Percentiles rank a stretch among this genome's conserved stretches.
Conservation (phyloP, 2,329 filamentous ascomycete species). For the Thielaviopsis euricoi region DNA sequence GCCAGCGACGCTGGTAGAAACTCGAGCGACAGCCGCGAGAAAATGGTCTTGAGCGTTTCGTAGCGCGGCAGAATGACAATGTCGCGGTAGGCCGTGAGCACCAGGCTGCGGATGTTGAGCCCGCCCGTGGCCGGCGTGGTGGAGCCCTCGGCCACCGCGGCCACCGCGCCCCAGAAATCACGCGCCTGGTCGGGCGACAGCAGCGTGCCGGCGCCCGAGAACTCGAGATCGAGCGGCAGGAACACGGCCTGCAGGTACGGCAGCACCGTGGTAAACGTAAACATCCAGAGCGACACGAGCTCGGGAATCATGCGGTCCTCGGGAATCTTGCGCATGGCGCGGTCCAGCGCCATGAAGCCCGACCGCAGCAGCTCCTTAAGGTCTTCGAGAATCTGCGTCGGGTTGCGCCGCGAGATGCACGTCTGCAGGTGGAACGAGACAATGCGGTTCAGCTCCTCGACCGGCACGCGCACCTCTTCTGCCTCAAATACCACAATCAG, state of each 20-base stretch:
- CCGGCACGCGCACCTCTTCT: slow-evolving; percentile 60
- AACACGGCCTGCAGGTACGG: slow-evolving; percentile 95
- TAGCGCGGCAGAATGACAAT: slow-evolving; percentile 76
- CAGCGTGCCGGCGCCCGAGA: slow-evolving; percentile 66
- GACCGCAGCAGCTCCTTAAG: slow-evolving; percentile 58
- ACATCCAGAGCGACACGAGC: slow-evolving; percentile 84
- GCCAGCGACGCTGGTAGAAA: slow-evolving; percentile 42
- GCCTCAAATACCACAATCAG: slow-evolving; percentile 66
- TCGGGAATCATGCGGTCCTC: slow-evolving; percentile 83
- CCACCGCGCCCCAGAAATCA: slow-evolving; percentile 74
- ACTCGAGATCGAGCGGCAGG: slow-evolving; percentile 80
- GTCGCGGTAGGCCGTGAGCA: slow-evolving; percentile 77
- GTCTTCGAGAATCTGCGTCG: slow-evolving; percentile 58
- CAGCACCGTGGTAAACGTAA: slow-evolving; percentile 77
- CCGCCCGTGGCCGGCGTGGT: neutral
- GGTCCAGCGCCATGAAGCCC: slow-evolving; percentile 74
- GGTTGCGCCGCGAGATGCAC: slow-evolving; percentile 57
- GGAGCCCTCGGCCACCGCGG: slow-evolving; percentile 7
- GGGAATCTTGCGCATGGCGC: slow-evolving; percentile 58
- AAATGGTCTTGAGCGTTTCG: slow-evolving; percentile 74
- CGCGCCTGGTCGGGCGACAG: slow-evolving; percentile 63
- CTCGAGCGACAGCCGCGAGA: slow-evolving; percentile 76
- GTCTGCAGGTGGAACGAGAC: slow-evolving; percentile 66
- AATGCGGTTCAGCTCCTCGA: slow-evolving; percentile 70
- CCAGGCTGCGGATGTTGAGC: slow-evolving; percentile 66